Conservation (phyloP, 371 early-diverging fungal species). For the Mortierella sp. region DNA sequence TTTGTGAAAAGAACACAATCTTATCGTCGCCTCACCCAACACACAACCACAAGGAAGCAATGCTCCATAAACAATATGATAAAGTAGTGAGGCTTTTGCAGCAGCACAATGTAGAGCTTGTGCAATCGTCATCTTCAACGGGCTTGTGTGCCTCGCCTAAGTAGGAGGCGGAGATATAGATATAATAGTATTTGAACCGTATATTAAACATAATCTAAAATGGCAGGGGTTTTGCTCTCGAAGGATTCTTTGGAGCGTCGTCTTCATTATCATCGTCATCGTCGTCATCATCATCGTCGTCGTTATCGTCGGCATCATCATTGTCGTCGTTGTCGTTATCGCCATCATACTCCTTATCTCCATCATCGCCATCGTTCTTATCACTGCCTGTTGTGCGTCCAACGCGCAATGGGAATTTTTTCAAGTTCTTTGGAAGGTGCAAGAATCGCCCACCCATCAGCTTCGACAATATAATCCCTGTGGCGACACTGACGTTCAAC, state of each 20-base stretch:
- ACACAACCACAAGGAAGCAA: background rate
- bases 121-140: constrained; percentile 29
- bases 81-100: constrained; percentile 17
- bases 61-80: constrained; percentile 13
- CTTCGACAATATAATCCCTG: constrained; percentile 63
- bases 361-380: background rate
- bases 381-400: background rate
- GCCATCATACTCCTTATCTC: background rate
- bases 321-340: constrained; percentile 3
- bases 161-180: background rate
- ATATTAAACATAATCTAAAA: background rate
- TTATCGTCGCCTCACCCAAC: constrained; percentile 1
- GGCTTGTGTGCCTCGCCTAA: constrained; percentile 1
- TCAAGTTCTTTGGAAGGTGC: constrained; percentile 39
- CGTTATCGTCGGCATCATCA: constrained; percentile 3
- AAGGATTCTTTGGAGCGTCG: background rate
- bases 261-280: background rate
- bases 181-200: background rate
- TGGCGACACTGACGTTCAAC: constrained; percentile 74
- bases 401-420: constrained; percentile 22
- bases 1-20: constrained; percentile 48
- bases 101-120: constrained; percentile 22
- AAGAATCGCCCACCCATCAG: constrained; percentile 50
- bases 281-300: background rate
- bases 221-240: constrained; percentile 2